Conservation (phyloP, 768 basidiomycete species). For the Macrolepiota dolichaula region DNA sequence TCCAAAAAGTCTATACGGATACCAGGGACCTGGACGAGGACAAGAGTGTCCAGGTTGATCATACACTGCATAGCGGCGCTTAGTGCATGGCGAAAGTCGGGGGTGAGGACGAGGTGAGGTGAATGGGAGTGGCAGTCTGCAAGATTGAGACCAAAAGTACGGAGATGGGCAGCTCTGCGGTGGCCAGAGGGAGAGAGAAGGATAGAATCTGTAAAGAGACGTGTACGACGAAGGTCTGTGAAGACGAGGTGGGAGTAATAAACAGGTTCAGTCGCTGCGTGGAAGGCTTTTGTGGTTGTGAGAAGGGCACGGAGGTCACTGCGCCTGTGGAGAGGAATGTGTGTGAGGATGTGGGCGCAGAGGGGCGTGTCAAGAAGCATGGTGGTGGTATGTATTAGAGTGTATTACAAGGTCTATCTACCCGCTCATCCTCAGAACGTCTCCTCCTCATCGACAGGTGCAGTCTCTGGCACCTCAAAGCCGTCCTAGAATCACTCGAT, state of each 20-base stretch:
- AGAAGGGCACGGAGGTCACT: conserved; percentile 40
- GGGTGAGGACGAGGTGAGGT: conserved; percentile 20
- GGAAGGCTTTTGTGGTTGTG: conserved; percentile 42
- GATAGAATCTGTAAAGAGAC: conserved; percentile 37
- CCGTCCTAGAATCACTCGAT: conserved; percentile 66
- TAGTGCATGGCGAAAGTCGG: conserved; percentile 41
- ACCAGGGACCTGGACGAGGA: conserved; percentile 35
- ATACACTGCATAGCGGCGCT: conserved; percentile 40
- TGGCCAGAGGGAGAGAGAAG: conserved; percentile 28
- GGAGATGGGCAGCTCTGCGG: conserved; percentile 33
- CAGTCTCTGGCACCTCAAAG: conserved; percentile 82
- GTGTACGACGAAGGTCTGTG: conserved; percentile 29
- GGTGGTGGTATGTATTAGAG: background rate
- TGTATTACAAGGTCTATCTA: background rate
- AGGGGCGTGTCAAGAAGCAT: background rate
- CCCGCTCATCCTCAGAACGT: conserved; percentile 46
- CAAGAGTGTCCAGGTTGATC: conserved; percentile 40
- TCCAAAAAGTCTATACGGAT: conserved; percentile 32
- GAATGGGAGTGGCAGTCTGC: background rate
- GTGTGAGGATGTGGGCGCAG: background rate
- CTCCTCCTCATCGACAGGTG: conserved; percentile 72
- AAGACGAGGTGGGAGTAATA: conserved; percentile 43
- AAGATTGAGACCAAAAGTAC: conserved; percentile 36
- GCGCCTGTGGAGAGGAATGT: conserved; percentile 15
- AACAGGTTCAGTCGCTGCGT: conserved; percentile 41